These are phyloP conservation scores for Phylloporus scabripes DNA, from an alignment of 768 basidiomycete species.

Conservation along the genomic window DNA sequence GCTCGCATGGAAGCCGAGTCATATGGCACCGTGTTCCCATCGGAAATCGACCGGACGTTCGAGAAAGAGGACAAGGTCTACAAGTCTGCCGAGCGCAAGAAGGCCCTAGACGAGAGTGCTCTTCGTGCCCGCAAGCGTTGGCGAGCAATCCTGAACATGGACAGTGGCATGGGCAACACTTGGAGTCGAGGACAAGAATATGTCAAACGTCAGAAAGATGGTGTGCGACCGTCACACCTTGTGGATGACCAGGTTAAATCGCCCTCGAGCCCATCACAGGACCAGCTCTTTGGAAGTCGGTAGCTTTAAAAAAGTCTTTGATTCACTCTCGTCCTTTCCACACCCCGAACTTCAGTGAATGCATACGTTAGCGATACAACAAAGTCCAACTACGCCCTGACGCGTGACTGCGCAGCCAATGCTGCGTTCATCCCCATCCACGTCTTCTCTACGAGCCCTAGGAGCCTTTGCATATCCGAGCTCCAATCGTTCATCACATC, in stretches of 20 bases:
- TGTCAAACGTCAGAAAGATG: constrained; percentile 64
- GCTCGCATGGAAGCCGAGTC: constrained; percentile 77
- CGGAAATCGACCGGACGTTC: constrained; percentile 58
- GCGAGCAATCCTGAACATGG: constrained; percentile 56
- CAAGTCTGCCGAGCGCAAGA: constrained; percentile 52
- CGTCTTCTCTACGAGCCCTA: constrained; percentile 94
- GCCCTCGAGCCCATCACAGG: constrained; percentile 20
- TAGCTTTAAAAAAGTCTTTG: constrained; percentile 8
- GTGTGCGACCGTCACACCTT: constrained; percentile 61
- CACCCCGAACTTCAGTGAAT: not conserved
- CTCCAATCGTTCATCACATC: constrained; percentile 99
- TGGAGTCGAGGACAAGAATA: constrained; percentile 79
- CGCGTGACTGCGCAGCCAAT: constrained; percentile 72
- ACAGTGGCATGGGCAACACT: constrained; percentile 35
- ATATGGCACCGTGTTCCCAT: constrained; percentile 63
- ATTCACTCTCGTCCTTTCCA: not conserved
- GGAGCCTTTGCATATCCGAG: constrained; percentile 88
- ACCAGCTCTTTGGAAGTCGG: constrained; percentile 17
- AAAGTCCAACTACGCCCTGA: constrained; percentile 35
- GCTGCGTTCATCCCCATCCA: constrained; percentile 96
- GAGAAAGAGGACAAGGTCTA: constrained; percentile 57
- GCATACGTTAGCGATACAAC: constrained; percentile 15
- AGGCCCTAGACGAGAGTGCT: constrained; percentile 53
- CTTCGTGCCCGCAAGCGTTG: constrained; percentile 69
- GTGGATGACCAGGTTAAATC: constrained; percentile 36